A percentile compares a stretch with the other conserved stretches of the same genome.
Evolutionary conservation across 371 early-diverging fungal genomes (phyloP).

Genomic region (Zopfochytrium polystomum): DNA sequence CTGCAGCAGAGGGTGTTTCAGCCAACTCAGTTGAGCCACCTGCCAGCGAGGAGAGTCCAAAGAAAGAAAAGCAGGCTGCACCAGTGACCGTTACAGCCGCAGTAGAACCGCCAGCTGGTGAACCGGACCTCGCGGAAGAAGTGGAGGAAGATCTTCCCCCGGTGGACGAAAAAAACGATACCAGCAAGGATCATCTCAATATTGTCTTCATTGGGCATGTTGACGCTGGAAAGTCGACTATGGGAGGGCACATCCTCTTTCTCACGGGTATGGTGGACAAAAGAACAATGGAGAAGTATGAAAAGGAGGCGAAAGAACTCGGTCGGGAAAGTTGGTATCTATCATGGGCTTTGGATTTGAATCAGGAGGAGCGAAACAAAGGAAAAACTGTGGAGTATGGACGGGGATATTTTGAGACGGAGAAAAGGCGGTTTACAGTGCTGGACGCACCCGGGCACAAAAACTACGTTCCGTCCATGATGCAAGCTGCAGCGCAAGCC

Average conservation of each 20-base stretch:
- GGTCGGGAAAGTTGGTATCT: constrained; percentile 97
- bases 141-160: constrained; percentile 48
- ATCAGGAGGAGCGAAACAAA: constrained; percentile 94
- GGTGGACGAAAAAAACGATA: constrained; percentile 54
- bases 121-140: constrained; percentile 24
- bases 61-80: constrained; percentile 18
- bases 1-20: constrained; percentile 1
- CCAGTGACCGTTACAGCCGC: constrained; percentile 17
- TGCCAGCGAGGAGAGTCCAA: not conserved
- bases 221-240: constrained; percentile 99
- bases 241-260: constrained; percentile 96
- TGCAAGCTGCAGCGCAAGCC: constrained; percentile 94
- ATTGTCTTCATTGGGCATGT: constrained; percentile 99
- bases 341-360: constrained; percentile 96
- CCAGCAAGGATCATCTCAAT: constrained; percentile 82
- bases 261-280: constrained; percentile 98
- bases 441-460: constrained; percentile 99
- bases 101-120: constrained; percentile 22
- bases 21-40: constrained; percentile 24
- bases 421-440: constrained; percentile 90
- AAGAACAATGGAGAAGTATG: constrained; percentile 99
- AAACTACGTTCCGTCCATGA: constrained; percentile 99
- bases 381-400: constrained; percentile 98
- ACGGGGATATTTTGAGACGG: constrained; percentile 96
- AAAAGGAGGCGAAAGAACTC: constrained; percentile 86